Base-by-base conservation (phyloP, 1,284 basidiomycete genomes). In the Moesziomyces sp. region DNA sequence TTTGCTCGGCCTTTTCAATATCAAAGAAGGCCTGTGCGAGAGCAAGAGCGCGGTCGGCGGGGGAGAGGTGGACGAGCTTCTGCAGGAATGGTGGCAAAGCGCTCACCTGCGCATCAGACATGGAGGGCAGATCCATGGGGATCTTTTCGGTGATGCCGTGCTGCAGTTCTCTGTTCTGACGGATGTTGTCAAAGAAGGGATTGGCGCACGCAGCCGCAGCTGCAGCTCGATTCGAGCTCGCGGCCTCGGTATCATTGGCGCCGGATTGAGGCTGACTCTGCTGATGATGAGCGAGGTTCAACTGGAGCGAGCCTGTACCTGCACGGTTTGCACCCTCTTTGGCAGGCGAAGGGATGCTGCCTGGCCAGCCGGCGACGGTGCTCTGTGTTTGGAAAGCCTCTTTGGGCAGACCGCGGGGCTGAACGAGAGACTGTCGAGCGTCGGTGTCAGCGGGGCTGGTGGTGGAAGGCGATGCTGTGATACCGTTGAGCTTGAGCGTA, bases 11-110 rank as follows among this genome's bases (percentile, higher is more conserved):
- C 8, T 93, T 87, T 81, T 97, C 94, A 61, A 97, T 91, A 56
- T 90, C 88, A 86, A 95, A 95, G 79, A 97, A 94, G 84, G 94
- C 91, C 86, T 91, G 91, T 2, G 94, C 93, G 14, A 98, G 89
- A 9, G 90, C 88, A 62, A 92, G 90, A 0, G 92, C 90, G 28
- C 91, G 90, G 51, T 90, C 88, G 13, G 91, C 88, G 1, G 50
- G 46, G 0, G 64, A 46, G 57, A 69, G 61, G 26, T 54, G 52
- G 1, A 92, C 90, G 42, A 98, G 90, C 49, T 91, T 87, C 26
- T 88, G 88, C 46, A 98, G 85, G 90, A 94, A 99, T 13, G 86
- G 81, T 0, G 96, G 96, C 16, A 98, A 87, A 46, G 93, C 65
- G 3, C 43, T 46, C 1, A 54, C 24, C 43, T 81, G 65, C 21